Percentiles rank a stretch among this genome's conserved stretches.
Conservation (phyloP, 2,329 filamentous ascomycete species). For the Penicillium sp. region DNA sequence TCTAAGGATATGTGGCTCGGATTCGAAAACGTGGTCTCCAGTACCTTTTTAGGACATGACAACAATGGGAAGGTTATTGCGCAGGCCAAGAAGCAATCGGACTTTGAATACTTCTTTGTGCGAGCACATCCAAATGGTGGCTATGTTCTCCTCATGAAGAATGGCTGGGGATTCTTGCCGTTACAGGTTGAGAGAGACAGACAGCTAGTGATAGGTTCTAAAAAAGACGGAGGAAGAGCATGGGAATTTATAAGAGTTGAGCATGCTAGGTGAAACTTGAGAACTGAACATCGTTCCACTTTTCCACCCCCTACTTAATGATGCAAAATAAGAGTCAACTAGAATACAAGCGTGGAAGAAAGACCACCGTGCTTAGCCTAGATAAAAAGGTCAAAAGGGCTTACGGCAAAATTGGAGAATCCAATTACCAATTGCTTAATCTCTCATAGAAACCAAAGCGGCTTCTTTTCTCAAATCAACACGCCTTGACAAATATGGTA, state of each 20-base stretch:
- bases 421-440: no score
- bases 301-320: no score
- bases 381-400: no score
- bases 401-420: no score
- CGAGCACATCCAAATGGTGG: not conserved
- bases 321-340: no score
- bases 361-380: no score
- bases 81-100: not conserved
- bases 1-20: not conserved
- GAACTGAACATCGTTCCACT: conserved; percentile 5
- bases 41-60: not conserved
- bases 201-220: not conserved
- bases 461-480: no score
- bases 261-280: not conserved
- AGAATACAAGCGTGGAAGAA: no score
- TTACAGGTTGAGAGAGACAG: rapidly evolving
- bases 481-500: no score
- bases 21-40: not conserved
- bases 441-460: no score
- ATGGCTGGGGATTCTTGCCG: not conserved
- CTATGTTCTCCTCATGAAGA: not conserved
- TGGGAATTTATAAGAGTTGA: not conserved
- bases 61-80: not conserved
- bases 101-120: not conserved
- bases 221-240: not conserved